Base-by-base conservation (phyloP, 495 filamentous ascomycete species). In the Talaromyces stipitatus region DNA sequence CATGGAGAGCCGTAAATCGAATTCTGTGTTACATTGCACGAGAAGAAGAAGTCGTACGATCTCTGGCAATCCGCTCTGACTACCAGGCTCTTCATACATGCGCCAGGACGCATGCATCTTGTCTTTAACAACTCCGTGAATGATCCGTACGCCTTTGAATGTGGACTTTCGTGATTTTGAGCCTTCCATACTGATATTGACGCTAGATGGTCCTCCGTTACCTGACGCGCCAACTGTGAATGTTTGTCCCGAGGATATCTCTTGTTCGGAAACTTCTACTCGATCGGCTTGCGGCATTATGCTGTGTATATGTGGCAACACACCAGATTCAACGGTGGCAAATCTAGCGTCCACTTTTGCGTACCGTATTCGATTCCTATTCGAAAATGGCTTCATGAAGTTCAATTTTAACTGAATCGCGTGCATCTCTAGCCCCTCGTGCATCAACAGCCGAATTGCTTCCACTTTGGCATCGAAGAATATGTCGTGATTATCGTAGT, bases 201-300 rank as follows among this genome's bases (percentile, higher is more conserved):
- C 24, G 20, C 23, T 51, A 4, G 48, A 51, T 10, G 48, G 48
- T 14, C 48, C 48, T 28, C 48, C 48, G 11, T 26, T 26, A 9
- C 48, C 48, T 1, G 26, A 12, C 2, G 48, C 48, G 6, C 48
- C 48, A 30, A 51, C 26, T 11, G 26, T 51, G 48, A 51, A 26
- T 20, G 48, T 51, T 26, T 51, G 48, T 51, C 48, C 48, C 23
- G 48, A 51, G 14, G 48, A 51, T 28, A 51, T 30, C 23, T 51
- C 48, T 26, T 51, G 48, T 11, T 51, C 48, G 2, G 48, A 51
- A 18, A 51, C 48, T 30, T 51, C 48, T n/a, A 51, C 48, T 30
- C 48, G 48, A 51, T 51, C 48, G 11, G 48, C 48, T 16, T 51
- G 48, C 24, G 48, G 48, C 48, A 51, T 51, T 28, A 51, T 30